These are phyloP conservation scores for Eucalyptus dawsonii DNA, from an alignment of 345 rosid genomes.

Conservation along the genomic window DNA sequence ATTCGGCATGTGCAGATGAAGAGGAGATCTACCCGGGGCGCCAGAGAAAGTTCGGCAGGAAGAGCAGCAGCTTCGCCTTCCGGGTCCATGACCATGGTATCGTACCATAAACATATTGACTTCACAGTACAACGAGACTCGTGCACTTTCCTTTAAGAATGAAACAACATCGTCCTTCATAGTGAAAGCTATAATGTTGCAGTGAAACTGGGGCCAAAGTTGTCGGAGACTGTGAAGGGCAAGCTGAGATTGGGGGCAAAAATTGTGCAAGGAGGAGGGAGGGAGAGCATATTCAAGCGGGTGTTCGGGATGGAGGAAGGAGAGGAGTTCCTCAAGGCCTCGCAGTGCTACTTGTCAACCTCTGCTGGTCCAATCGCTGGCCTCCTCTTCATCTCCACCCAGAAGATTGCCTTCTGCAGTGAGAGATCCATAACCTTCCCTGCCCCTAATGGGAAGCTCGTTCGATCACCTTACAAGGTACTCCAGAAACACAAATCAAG, in stretches of 20 bases:
- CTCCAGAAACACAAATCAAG: neutral
- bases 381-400: slow-evolving; percentile 22
- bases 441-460: neutral
- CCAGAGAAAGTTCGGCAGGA: neutral
- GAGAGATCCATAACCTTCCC: slow-evolving; percentile 5
- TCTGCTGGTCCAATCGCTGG: slow-evolving; percentile 29
- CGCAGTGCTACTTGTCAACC: slow-evolving; percentile 29
- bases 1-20: neutral
- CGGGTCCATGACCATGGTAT: neutral
- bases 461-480: slow-evolving; percentile 15
- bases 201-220: slow-evolving; percentile 17
- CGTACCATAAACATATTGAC: neutral
- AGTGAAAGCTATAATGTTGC: neutral
- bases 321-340: slow-evolving; percentile 32
- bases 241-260: slow-evolving; percentile 23
- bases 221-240: slow-evolving; percentile 22
- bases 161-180: neutral
- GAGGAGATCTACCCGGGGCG: neutral
- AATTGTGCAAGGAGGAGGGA: slow-evolving; percentile 21
- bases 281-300: slow-evolving; percentile 17
- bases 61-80: neutral
- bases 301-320: slow-evolving; percentile 10
- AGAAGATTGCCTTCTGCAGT: slow-evolving; percentile 24
- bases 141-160: neutral
- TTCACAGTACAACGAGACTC: neutral